phyloP scores from a whole-genome alignment of 1,139 yeast genomes.

The Debaryomycetaceae sp. region DNA sequence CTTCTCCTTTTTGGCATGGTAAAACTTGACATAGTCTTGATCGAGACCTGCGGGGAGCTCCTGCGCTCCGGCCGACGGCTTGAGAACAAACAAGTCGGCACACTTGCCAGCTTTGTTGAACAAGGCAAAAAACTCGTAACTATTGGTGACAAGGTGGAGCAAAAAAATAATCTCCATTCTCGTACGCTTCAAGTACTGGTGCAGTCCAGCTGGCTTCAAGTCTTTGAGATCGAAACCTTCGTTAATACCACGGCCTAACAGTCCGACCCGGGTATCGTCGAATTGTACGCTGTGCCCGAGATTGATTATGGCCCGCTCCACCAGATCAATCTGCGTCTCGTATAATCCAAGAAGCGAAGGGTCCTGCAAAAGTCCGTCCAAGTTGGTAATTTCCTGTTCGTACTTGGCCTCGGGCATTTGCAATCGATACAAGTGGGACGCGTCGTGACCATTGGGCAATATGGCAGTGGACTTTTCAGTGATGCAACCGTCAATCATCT shows the following conservation, averaged over 20 bases:
- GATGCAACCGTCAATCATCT: constrained; percentile 40
- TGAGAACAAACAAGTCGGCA: constrained; percentile 42
- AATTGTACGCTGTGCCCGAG: constrained; percentile 67
- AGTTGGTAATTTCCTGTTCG: constrained; percentile 43
- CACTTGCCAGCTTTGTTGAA: constrained; percentile 60
- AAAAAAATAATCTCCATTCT: constrained; percentile 56
- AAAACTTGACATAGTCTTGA: constrained; percentile 45
- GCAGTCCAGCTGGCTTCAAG: constrained; percentile 32
- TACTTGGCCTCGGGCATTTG: constrained; percentile 58
- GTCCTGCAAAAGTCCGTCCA: constrained; percentile 57
- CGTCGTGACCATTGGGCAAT: constrained; percentile 63
- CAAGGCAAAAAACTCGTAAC: constrained; percentile 63
- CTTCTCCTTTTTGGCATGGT: constrained; percentile 34
- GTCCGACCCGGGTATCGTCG: constrained; percentile 61
- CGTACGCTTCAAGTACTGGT: constrained; percentile 42
- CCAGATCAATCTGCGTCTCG: constrained; percentile 59
- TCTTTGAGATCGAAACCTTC: constrained; percentile 69
- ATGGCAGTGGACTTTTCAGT: constrained; percentile 49
- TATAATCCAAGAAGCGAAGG: constrained; percentile 60
- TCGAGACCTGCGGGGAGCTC: constrained; percentile 42
- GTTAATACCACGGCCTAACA: constrained; percentile 80
- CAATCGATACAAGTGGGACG: constrained; percentile 46
- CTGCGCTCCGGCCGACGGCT: constrained; percentile 63
- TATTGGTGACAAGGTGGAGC: constrained; percentile 63
- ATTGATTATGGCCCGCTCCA: constrained; percentile 68